phyloP scores from a whole-genome alignment of 305 asterid genomes.

The Rubia balearica region DNA sequence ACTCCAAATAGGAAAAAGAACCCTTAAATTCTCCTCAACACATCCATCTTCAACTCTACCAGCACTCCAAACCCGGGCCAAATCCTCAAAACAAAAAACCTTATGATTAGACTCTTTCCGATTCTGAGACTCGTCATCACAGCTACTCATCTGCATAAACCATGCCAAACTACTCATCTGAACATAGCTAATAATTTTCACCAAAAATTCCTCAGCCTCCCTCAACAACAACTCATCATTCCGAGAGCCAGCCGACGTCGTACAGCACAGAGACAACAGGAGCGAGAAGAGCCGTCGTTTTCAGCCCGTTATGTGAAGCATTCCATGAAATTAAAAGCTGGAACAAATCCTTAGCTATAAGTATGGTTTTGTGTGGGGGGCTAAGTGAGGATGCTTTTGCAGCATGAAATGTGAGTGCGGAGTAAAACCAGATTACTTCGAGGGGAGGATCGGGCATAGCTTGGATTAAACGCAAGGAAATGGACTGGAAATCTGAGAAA shows the following conservation, averaged over 20 bases:
- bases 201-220: conserved; percentile 47
- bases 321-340: conserved; percentile 54
- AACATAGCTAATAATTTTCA: conserved; percentile 36
- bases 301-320: conserved; percentile 36
- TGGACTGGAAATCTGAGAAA: conserved; percentile 59
- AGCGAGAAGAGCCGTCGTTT: conserved; percentile 65
- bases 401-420: conserved; percentile 54
- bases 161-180: conserved; percentile 30
- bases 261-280: conserved; percentile 57
- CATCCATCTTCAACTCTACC: conserved; percentile 47
- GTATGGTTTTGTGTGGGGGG: conserved; percentile 26
- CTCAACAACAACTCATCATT: conserved; percentile 26
- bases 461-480: conserved; percentile 67
- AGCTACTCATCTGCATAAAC: conserved; percentile 34
- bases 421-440: conserved; percentile 77
- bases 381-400: conserved; percentile 35
- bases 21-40: conserved; percentile 38
- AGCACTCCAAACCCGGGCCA: conserved; percentile 63
- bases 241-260: conserved; percentile 32
- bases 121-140: conserved; percentile 31
- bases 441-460: conserved; percentile 86
- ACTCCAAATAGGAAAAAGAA: conserved; percentile 50
- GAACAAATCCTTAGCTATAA: conserved; percentile 55
- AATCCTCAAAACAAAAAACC: conserved; percentile 52
- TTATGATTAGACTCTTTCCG: conserved; percentile 29